These are phyloP conservation scores for Phyllosticta citrichinensis DNA, from an alignment of 2,329 filamentous ascomycete genomes.

Conservation along the genomic window DNA sequence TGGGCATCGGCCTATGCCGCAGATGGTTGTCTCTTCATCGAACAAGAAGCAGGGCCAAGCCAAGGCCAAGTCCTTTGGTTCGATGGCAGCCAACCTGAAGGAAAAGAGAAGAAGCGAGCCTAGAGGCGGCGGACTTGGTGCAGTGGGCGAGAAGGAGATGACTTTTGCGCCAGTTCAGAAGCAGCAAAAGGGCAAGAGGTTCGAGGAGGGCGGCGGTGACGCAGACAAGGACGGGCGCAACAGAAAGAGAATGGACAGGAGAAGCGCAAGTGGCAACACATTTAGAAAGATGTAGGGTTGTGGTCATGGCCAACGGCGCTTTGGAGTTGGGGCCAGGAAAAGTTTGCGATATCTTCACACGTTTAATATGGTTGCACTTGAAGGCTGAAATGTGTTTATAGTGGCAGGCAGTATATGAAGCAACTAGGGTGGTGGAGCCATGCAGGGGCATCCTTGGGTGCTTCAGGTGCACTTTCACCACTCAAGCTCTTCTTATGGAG, in stretches of 20 bases:
- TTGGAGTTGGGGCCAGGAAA: not conserved
- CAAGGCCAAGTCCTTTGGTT: slow-evolving; percentile 48
- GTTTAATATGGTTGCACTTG: not conserved
- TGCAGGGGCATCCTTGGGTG: not conserved
- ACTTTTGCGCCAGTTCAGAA: slow-evolving; percentile 59
- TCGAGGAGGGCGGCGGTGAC: slow-evolving; percentile 21
- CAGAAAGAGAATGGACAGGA: slow-evolving; percentile 39
- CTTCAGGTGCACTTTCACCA: not conserved
- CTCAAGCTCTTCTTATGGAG: not conserved
- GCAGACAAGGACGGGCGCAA: slow-evolving; percentile 13
- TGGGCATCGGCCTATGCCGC: slow-evolving; percentile 37
- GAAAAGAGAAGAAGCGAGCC: slow-evolving; percentile 17
- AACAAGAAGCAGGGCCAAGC: slow-evolving; percentile 24
- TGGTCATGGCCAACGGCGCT: not conserved
- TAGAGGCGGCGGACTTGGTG: slow-evolving; percentile 19
- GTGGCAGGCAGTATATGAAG: not conserved
- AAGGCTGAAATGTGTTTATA: not conserved
- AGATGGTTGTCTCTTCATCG: slow-evolving; percentile 49
- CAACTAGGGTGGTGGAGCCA: not conserved
- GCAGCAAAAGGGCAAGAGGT: slow-evolving; percentile 28
- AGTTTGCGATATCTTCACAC: not conserved
- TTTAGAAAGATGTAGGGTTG: slow-evolving; percentile 52
- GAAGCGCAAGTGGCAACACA: slow-evolving; percentile 68
- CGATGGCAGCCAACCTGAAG: slow-evolving; percentile 37
- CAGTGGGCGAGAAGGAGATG: slow-evolving; percentile 50